Evolutionary conservation across 2,329 filamentous ascomycete species (phyloP).

Genomic region (Fusarium sp.): DNA sequence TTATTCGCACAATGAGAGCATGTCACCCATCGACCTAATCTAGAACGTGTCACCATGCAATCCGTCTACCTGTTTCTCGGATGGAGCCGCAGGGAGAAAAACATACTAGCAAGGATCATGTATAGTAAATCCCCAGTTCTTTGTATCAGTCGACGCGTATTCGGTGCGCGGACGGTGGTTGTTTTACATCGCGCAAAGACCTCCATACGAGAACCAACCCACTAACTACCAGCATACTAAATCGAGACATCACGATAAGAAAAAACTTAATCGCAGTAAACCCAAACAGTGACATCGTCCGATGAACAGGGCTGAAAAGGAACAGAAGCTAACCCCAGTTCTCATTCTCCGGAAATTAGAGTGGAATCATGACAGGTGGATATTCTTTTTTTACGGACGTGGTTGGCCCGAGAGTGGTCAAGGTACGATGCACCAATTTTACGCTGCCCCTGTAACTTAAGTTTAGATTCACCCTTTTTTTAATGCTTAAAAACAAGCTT

Average conservation of each 20-base stretch:
- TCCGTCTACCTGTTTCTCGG: background rate
- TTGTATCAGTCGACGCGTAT: background rate
- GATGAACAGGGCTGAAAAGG: conserved; percentile 5
- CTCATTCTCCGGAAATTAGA: conserved; percentile 16
- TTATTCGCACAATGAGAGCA: background rate
- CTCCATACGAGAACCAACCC: background rate
- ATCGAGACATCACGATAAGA: background rate
- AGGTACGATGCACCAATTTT: background rate
- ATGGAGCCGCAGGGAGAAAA: background rate
- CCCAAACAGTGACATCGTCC: background rate
- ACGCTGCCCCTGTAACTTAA: background rate
- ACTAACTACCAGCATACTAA: background rate
- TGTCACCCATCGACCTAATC: background rate
- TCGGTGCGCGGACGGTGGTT: background rate
- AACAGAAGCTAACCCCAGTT: background rate
- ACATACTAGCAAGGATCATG: background rate
- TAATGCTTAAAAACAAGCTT: conserved; percentile 33
- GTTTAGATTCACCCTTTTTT: background rate
- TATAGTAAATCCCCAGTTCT: too few relatives aligned
- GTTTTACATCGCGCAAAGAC: background rate
- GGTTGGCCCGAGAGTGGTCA: background rate
- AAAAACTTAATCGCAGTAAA: background rate
- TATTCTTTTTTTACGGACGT: too few relatives aligned
- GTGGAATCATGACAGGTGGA: conserved; percentile 10
- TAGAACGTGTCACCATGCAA: background rate